These are phyloP conservation scores for Cercospora beticola DNA, from an alignment of 2,329 filamentous ascomycete genomes.

Conservation along the genomic window DNA sequence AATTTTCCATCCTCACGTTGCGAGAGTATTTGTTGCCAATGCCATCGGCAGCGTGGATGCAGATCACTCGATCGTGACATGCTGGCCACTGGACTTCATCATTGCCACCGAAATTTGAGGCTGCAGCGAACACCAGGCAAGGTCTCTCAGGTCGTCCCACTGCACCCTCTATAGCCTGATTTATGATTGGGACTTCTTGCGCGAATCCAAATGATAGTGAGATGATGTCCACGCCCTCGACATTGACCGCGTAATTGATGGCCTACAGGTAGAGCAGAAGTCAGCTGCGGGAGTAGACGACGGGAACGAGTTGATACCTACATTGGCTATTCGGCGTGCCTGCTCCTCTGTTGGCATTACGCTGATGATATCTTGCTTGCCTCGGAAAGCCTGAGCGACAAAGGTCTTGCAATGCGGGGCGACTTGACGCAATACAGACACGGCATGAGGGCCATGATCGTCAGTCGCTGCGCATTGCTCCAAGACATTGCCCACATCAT, in stretches of 20 bases:
- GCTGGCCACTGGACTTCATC: neutral
- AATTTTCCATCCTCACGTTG: neutral
- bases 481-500: neutral
- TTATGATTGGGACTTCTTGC: neutral
- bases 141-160: neutral
- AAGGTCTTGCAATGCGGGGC: neutral
- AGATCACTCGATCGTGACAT: neutral
- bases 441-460: neutral
- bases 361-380: neutral
- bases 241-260: neutral
- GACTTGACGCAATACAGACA: neutral
- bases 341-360: neutral
- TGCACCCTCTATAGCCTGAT: neutral
- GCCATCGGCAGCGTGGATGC: neutral
- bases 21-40: neutral
- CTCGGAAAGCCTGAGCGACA: neutral
- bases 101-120: neutral
- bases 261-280: neutral
- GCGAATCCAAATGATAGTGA: slow-evolving; percentile 1
- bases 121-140: neutral
- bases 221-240: neutral
- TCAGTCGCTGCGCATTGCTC: neutral
- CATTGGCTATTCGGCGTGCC: neutral
- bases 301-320: neutral
- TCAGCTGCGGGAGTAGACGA: neutral